These are phyloP conservation scores for Xylaria sp. DNA, from an alignment of 2,329 filamentous ascomycete genomes.

Conservation along the genomic window DNA sequence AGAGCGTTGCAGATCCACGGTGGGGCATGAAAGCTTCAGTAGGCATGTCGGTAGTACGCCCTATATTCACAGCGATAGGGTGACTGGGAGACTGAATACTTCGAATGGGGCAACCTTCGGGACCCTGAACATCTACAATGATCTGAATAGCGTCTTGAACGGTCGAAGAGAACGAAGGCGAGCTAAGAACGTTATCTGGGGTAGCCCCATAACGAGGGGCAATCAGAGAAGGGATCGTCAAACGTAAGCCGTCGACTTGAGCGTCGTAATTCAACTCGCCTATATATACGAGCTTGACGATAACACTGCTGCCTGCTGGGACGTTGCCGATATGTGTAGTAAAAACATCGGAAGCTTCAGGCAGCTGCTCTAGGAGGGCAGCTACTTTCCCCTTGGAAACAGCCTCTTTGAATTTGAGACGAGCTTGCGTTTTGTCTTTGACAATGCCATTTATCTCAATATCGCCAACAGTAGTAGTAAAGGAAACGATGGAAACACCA, in stretches of 20 bases:
- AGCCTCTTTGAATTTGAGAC: constrained; percentile 19
- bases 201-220: constrained; percentile 29
- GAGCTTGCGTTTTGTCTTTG: constrained; percentile 31
- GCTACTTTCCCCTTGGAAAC: constrained; percentile 14
- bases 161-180: background rate
- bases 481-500: constrained; percentile 29
- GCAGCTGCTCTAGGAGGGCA: constrained; percentile 28
- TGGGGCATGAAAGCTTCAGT: constrained; percentile 11
- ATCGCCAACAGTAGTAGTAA: constrained; percentile 23
- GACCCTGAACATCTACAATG: constrained; percentile 19
- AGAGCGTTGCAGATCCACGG: constrained; percentile 25
- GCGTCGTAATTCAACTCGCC: constrained; percentile 27
- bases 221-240: constrained; percentile 29
- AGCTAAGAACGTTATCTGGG: constrained; percentile 9
- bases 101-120: constrained; percentile 21
- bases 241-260: constrained; percentile 24
- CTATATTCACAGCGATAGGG: constrained; percentile 19
- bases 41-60: constrained; percentile 24
- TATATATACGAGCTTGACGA: constrained; percentile 27
- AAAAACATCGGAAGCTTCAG: constrained; percentile 31
- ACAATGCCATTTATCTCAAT: constrained; percentile 17
- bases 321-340: constrained; percentile 29
- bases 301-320: constrained; percentile 14
- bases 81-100: constrained; percentile 27
- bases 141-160: constrained; percentile 16